These are phyloP conservation scores for Ettlia oleoabundans DNA, from an alignment of 139 green algal species.

Conservation along the genomic window DNA sequence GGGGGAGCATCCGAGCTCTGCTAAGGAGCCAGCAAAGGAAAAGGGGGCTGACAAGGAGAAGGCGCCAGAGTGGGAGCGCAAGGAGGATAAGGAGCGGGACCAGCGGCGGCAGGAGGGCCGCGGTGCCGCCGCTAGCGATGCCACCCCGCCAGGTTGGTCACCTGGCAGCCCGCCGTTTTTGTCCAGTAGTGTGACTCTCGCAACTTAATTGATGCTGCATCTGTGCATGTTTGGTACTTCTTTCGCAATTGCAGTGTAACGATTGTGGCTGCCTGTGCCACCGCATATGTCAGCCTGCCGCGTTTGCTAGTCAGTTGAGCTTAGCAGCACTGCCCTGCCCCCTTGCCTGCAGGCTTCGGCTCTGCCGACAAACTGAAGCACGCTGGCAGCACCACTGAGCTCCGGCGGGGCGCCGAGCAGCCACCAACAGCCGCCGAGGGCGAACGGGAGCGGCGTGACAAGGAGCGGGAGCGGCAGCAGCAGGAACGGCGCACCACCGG, in stretches of 20 bases:
- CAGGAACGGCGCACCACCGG: not conserved
- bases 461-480: not conserved
- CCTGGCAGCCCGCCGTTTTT: too few relatives aligned
- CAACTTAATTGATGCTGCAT: too few relatives aligned
- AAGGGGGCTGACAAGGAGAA: not conserved
- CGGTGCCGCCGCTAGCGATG: too few relatives aligned
- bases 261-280: too few relatives aligned
- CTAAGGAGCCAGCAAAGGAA: not conserved
- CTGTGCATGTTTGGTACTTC: too few relatives aligned
- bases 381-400: conserved; percentile 27
- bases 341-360: conserved; percentile 16
- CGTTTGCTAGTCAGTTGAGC: not conserved
- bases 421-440: not conserved
- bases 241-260: too few relatives aligned
- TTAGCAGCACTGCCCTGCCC: not conserved
- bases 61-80: not conserved
- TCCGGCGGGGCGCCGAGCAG: not conserved
- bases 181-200: too few relatives aligned
- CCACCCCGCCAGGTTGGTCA: too few relatives aligned
- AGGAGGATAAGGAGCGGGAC: conserved; percentile 5
- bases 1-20: too few relatives aligned
- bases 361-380: conserved; percentile 28
- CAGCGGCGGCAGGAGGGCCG: too few relatives aligned
- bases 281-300: not conserved
- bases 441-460: not conserved